Percentiles rank a stretch among this genome's conserved stretches.
phyloP scores from a whole-genome alignment of 805 yeast genomes.

The Wickerhamomyces bisporus region DNA sequence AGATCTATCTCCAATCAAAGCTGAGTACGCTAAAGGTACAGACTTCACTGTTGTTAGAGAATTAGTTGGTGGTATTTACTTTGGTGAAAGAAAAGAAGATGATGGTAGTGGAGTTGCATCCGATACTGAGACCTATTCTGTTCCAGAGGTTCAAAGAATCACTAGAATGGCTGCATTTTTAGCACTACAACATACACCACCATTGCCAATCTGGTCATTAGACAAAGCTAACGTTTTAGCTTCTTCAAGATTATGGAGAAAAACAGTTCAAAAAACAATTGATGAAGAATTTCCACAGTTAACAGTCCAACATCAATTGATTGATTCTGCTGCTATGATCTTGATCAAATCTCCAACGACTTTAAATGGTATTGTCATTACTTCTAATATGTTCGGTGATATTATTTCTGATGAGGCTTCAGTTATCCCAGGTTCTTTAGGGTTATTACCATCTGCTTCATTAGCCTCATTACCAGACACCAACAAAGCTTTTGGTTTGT shows the following conservation, averaged over 20 bases:
- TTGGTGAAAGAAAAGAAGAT: constrained; percentile 93
- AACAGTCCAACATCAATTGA: constrained; percentile 85
- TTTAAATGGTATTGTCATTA: constrained; percentile 87
- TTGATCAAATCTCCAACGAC: constrained; percentile 86
- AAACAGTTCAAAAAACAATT: constrained; percentile 82
- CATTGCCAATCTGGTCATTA: constrained; percentile 90
- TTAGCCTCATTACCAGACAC: constrained; percentile 96
- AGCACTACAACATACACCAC: constrained; percentile 91
- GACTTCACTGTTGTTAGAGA: constrained; percentile 93
- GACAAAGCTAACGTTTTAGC: constrained; percentile 98
- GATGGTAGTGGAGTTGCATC: constrained; percentile 81
- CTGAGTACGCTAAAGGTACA: constrained; percentile 83
- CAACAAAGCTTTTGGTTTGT: constrained; percentile 89
- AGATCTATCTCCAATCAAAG: constrained; percentile 82
- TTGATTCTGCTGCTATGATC: constrained; percentile 99
- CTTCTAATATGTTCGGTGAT: constrained; percentile 97
- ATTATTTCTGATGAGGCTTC: constrained; percentile 97
- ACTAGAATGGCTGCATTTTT: constrained; percentile 97
- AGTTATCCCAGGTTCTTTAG: constrained; percentile 96
- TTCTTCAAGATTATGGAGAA: constrained; percentile 94
- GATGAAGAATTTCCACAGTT: constrained; percentile 86
- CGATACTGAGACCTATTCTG: constrained; percentile 91
- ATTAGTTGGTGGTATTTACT: constrained; percentile 96
- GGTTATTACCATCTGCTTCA: constrained; percentile 91
- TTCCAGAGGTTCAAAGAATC: constrained; percentile 89